Evolutionary conservation across 176 grass and related monocot species (phyloP), one percentile per base, ranked within the genome.

Genomic region (Areca catechu): DNA sequence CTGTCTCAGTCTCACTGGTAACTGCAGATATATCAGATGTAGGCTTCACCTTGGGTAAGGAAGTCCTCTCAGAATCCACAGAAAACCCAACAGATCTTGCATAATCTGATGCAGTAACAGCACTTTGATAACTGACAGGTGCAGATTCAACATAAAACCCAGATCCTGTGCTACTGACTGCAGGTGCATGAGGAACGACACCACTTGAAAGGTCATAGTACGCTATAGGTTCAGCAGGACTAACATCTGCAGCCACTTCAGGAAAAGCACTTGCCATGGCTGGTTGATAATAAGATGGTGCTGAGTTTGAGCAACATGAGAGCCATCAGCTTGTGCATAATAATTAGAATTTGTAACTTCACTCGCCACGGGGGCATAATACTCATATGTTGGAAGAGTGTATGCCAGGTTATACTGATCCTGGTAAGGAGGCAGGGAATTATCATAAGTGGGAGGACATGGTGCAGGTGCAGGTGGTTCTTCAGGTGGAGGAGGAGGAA

Each of bases 391-490:
- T 64, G 88, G 71, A 77, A 80, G 12, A 73, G 48, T 60, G 74
- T 85, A 90, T 4, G 64, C 75, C 53, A 76, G 56, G 54, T 73
- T 90, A 76, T 62, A 54, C 71, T 85, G 80, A 77, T 54, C 82
- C 19, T 71, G 50, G 54, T 79, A 80, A 59, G 89, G 72, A 83
- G 81, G 67, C 56, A 79, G 27, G 23, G 74, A 29, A 34, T 77
- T 88, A 53, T 61, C 22, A 49, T 75, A 61, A 65, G 70, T 24
- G 47, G 50, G 65, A 66, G 60, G 76, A 30, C 29, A 71, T 24
- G 65, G 66, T n/a, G 76, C 34, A 14, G 34, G 76, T 67, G 50
- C 53, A 16, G 61, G 19, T 53, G 62, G 68, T 5, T 71, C 61
- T 58, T 72, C 76, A 56, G 77, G 77, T 1, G 65, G 65, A 67